phyloP scores from a whole-genome alignment of 169 alveolate genomes.

The Cryptosporidium xiaoi region DNA sequence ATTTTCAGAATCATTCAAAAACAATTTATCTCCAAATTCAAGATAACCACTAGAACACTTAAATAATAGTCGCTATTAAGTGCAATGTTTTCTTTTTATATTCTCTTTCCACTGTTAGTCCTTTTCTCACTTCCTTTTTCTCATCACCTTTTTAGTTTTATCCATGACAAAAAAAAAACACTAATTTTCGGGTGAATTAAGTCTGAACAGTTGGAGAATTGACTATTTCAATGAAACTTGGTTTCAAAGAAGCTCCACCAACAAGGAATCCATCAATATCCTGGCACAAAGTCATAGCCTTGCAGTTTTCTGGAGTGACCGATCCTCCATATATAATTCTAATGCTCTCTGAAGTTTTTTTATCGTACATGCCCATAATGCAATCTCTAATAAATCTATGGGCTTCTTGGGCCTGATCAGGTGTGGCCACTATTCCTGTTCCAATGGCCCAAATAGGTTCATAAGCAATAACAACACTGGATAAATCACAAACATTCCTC shows the following conservation, averaged over 20 bases:
- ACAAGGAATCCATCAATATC: conserved; percentile 99
- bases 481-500: conserved; percentile 86
- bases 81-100: too few species aligned
- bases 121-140: background rate
- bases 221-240: conserved; percentile 93
- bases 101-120: background rate
- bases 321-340: conserved; percentile 99
- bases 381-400: conserved; percentile 81
- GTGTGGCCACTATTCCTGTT: conserved; percentile 97
- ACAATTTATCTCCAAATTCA: too few species aligned
- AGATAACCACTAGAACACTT: too few species aligned
- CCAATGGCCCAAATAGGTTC: conserved; percentile 99
- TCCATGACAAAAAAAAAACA: too few species aligned
- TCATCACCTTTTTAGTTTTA: too few species aligned
- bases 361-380: background rate
- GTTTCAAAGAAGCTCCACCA: conserved; percentile 98
- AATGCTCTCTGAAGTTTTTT: background rate
- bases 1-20: too few species aligned
- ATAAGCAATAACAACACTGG: conserved; percentile 95
- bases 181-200: background rate
- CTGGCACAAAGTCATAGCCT: conserved; percentile 88
- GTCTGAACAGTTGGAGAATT: conserved; percentile 79
- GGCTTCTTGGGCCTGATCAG: conserved; percentile 96
- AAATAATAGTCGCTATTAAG: too few species aligned
- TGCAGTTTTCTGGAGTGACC: conserved; percentile 94